phyloP scores from a whole-genome alignment of 1,284 basidiomycete species.

The Ustilago nuda region DNA sequence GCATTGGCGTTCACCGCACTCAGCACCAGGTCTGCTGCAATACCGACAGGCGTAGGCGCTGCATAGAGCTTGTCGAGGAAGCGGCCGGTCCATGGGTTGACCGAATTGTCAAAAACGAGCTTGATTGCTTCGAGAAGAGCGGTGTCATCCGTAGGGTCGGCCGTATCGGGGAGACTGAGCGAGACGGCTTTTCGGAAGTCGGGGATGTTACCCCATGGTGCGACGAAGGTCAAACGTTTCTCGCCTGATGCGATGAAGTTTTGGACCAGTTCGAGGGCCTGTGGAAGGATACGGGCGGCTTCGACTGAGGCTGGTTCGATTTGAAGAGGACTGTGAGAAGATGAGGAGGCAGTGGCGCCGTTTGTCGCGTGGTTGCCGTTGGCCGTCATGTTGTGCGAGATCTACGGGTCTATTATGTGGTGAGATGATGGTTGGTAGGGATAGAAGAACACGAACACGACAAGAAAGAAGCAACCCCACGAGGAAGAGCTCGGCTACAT shows the following conservation, averaged over 20 bases:
- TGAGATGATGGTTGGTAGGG: slow-evolving; percentile 1
- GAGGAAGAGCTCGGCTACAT: slow-evolving; percentile 5
- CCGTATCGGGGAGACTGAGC: slow-evolving; percentile 35
- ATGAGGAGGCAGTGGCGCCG: slow-evolving; percentile 4
- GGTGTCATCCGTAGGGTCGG: slow-evolving; percentile 14
- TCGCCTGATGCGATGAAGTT: slow-evolving; percentile 44
- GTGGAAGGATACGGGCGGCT: slow-evolving; percentile 45
- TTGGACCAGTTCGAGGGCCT: slow-evolving; percentile 37
- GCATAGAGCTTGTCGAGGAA: slow-evolving; percentile 70
- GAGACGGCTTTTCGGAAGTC: slow-evolving; percentile 38
- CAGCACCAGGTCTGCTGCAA: slow-evolving; percentile 69
- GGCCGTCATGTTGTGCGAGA: slow-evolving; percentile 11
- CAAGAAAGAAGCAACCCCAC: background rate
- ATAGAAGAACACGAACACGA: background rate
- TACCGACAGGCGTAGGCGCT: slow-evolving; percentile 69
- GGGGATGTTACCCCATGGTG: slow-evolving; percentile 43
- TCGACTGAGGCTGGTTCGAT: slow-evolving; percentile 40
- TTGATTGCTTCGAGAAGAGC: slow-evolving; percentile 47
- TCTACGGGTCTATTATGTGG: background rate
- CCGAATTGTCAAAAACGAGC: slow-evolving; percentile 56
- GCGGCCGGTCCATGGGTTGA: slow-evolving; percentile 65
- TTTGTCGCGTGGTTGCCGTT: slow-evolving; percentile 7
- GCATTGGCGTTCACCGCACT: slow-evolving; percentile 70
- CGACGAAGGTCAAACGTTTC: slow-evolving; percentile 34
- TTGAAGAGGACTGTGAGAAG: slow-evolving; percentile 44